Evolutionary conservation across 179 eudicot species (phyloP).

Genomic region (Amaranthus tricolor): DNA sequence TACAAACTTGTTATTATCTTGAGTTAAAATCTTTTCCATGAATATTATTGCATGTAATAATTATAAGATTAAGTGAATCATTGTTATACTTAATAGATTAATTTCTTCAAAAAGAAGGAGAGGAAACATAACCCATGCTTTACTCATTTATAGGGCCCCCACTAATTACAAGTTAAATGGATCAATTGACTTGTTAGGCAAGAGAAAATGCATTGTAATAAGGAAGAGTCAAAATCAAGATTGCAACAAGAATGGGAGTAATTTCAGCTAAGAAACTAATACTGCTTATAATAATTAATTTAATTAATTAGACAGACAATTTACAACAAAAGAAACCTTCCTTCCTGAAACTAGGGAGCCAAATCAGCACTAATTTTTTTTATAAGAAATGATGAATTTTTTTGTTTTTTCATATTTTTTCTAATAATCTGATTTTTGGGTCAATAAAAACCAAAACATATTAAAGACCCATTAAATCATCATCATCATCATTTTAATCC

Average conservation of each 20-base stretch:
- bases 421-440: conserved; percentile 13
- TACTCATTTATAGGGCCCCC: background rate
- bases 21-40: too few species aligned
- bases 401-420: background rate
- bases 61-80: too few species aligned
- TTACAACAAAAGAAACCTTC: conserved; percentile 19
- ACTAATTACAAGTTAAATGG: conserved; percentile 15
- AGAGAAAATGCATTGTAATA: conserved; percentile 4
- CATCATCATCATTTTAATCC: conserved; percentile 14
- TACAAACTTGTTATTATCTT: too few species aligned
- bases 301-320: conserved; percentile 16
- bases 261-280: background rate
- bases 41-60: too few species aligned
- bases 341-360: conserved; percentile 23
- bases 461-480: conserved; percentile 26
- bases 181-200: conserved; percentile 3
- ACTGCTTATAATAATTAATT: background rate
- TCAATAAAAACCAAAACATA: conserved; percentile 37
- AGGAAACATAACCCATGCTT: background rate
- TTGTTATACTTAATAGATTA: too few species aligned
- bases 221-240: conserved; percentile 11
- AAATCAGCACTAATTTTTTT: conserved; percentile 9
- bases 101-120: background rate
- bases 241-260: background rate
- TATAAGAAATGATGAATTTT: background rate